Evolutionary conservation across 768 basidiomycete species (phyloP), one percentile per base, ranked within the genome.

Genomic region (Leucosporidium scottii): DNA sequence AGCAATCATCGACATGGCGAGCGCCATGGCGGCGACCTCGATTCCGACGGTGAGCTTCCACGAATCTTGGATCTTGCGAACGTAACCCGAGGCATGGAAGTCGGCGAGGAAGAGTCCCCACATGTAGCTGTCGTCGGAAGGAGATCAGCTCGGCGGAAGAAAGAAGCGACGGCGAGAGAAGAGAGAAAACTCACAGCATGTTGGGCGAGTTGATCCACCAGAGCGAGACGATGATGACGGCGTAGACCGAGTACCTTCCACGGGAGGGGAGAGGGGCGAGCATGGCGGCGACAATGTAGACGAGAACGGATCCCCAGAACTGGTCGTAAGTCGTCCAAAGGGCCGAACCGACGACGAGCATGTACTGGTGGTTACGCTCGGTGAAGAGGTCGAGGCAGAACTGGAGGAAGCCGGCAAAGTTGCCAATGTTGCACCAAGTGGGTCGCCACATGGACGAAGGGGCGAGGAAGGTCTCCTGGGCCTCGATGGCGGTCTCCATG

Each of bases 301-400:
- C 74, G 63, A 77, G 67, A 59, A 74, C 73, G 39, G 74, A 75
- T 17, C 76, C 76, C 76, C 76, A 77, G 68, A 77, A 77, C 64
- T 76, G 76, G 58, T 77, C 76, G 73, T 76, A 77, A 1, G 75
- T 77, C n/a, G 76, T 70, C 76, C 76, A 77, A 17, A 77, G 73
- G 25, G 74, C 74, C n/a, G 75, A 74, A 30, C 76, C 76, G 50
- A 72, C 63, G 50, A 63, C 65, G 62, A 76, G 74, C 73, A 77
- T 77, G 65, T 75, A 75, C 57, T 75, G 73, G 62, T 76, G 76
- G 67, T 77, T 76, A 25, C 48, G 50, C 68, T 77, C 76, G 36
- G 76, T 77, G 74, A 77, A 74, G 49, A 77, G 73, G 65, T 76
- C 76, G 69, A 77, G 68, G 60, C 64, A 68, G 71, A 77, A 76